Evolutionary conservation across 768 basidiomycete genomes (phyloP).

Genomic region (Psilocybe sp.): DNA sequence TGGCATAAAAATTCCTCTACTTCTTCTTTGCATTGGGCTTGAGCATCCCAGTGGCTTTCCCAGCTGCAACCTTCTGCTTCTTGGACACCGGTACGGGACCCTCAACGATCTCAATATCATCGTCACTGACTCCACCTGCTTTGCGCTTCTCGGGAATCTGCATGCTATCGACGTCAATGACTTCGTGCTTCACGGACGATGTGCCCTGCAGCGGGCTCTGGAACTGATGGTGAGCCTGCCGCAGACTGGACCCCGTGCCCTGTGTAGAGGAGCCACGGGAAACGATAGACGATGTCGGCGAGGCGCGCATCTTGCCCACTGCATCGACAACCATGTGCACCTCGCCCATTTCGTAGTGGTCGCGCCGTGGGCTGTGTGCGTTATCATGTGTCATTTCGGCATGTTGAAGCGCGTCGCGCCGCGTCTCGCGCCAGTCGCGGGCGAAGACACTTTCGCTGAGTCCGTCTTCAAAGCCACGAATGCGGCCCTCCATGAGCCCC

Average conservation of each 20-base stretch:
- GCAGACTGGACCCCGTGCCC: constrained; percentile 35
- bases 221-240: constrained; percentile 17
- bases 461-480: constrained; percentile 66
- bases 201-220: too few relatives aligned
- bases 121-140: constrained; percentile 36
- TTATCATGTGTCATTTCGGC: constrained; percentile 18
- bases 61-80: constrained; percentile 27
- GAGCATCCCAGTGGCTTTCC: constrained; percentile 24
- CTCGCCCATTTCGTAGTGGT: constrained; percentile 15
- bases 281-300: constrained; percentile 39
- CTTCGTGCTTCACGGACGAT: constrained; percentile 31
- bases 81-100: constrained; percentile 35
- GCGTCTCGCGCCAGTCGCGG: constrained; percentile 77
- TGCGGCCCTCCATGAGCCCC: constrained; percentile 35
- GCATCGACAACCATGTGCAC: constrained; percentile 7
- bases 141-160: constrained; percentile 15
- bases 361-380: constrained; percentile 13
- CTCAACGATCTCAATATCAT: constrained; percentile 54
- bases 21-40: constrained; percentile 44
- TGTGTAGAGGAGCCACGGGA: constrained; percentile 25
- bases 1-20: constrained; percentile 12
- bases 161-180: constrained; percentile 37
- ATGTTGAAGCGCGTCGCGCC: constrained; percentile 30
- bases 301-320: constrained; percentile 25
- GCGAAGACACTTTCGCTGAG: constrained; percentile 63